Percentiles rank a stretch among this genome's conserved stretches.
phyloP scores from a whole-genome alignment of 2,329 filamentous ascomycete species.

The Verticillium longisporum region DNA sequence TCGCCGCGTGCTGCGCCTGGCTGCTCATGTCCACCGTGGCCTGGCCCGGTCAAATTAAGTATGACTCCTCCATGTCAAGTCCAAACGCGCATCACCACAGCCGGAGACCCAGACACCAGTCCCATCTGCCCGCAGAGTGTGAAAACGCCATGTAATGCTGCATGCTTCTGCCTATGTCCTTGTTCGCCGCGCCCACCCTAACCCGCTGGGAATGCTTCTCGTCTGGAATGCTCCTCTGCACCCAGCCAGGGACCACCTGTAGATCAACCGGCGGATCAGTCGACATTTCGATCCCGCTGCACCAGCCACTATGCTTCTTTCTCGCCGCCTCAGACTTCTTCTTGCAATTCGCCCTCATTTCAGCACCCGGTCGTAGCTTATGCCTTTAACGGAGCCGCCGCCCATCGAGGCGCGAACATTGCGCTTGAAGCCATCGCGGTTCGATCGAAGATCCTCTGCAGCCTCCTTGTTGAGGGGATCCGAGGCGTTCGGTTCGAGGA shows the following conservation, averaged over 20 bases:
- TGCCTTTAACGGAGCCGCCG: constrained; percentile 68
- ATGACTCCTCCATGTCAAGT: background rate
- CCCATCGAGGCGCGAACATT: constrained; percentile 82
- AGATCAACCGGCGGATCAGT: background rate
- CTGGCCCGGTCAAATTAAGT: too few species aligned
- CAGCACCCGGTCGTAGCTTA: constrained; percentile 71
- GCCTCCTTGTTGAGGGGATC: constrained; percentile 99
- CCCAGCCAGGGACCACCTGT: background rate
- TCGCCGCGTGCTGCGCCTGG: background rate
- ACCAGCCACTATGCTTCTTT: background rate
- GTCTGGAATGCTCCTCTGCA: background rate
- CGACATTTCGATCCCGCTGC: background rate
- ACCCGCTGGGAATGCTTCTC: background rate
- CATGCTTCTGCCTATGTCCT: background rate
- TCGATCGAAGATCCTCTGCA: constrained; percentile 81
- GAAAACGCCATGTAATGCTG: background rate
- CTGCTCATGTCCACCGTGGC: background rate
- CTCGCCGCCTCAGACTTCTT: background rate
- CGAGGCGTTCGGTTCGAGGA: constrained; percentile 93
- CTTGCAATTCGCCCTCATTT: constrained; percentile 35
- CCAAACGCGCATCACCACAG: background rate
- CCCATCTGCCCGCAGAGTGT: background rate
- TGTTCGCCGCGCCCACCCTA: background rate
- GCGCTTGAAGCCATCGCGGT: constrained; percentile 82
- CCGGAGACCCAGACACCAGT: background rate